These are phyloP conservation scores for Umbilicaria muhlenbergii DNA, from an alignment of 495 filamentous ascomycete genomes.

Conservation along the genomic window DNA sequence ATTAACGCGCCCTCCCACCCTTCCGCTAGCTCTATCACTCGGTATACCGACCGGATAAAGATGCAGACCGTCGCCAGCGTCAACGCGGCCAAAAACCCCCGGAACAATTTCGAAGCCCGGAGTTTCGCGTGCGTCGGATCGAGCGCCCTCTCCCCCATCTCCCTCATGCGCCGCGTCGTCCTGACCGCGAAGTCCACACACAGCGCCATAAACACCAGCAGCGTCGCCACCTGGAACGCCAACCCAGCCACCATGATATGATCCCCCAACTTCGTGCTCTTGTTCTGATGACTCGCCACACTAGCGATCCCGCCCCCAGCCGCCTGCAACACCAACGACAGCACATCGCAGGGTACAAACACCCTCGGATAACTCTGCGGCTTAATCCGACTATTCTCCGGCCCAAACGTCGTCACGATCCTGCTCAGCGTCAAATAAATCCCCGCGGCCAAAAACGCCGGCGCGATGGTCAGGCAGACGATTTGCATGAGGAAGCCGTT, in stretches of 20 bases:
- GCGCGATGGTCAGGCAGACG: constrained; percentile 45
- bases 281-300: constrained; percentile 21
- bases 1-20: constrained; percentile 24
- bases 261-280: constrained; percentile 30
- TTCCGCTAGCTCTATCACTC: constrained; percentile 20
- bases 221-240: constrained; percentile 46
- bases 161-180: constrained; percentile 11
- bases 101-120: constrained; percentile 17
- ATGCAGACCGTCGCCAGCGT: constrained; percentile 16
- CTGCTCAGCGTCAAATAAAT: constrained; percentile 53
- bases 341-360: constrained; percentile 49
- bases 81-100: constrained; percentile 16
- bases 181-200: constrained; percentile 28
- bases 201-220: constrained; percentile 37
- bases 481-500: constrained; percentile 49
- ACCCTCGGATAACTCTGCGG: constrained; percentile 43
- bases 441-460: constrained; percentile 45
- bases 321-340: constrained; percentile 44
- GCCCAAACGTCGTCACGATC: constrained; percentile 34
- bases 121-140: constrained; percentile 15
- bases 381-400: constrained; percentile 34
- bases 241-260: constrained; percentile 55
- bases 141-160: constrained; percentile 1
- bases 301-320: constrained; percentile 47
- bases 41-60: constrained; percentile 19